These are phyloP conservation scores for Lonicera japonica DNA, from an alignment of 129 eudicot genomes.

Conservation along the genomic window DNA sequence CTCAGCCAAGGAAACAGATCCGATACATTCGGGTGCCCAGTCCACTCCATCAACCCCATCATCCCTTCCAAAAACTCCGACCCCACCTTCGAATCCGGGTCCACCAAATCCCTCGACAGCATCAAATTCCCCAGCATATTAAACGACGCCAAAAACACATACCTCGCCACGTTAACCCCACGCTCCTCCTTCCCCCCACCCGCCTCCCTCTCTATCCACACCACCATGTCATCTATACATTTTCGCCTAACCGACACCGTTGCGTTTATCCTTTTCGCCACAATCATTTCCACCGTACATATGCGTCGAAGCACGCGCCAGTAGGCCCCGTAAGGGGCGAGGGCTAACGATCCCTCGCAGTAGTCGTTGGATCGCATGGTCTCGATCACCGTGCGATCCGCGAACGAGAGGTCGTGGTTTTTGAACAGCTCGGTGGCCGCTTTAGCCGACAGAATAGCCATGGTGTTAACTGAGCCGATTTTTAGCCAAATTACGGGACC, in stretches of 20 bases:
- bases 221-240: constrained; percentile 34
- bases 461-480: constrained; percentile 49
- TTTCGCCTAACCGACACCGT: constrained; percentile 24
- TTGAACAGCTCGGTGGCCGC: constrained; percentile 56
- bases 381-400: constrained; percentile 39
- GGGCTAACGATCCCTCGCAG: constrained; percentile 36
- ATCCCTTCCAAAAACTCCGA: constrained; percentile 10
- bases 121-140: constrained; percentile 21
- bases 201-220: constrained; percentile 37
- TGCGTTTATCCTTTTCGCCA: constrained; percentile 33
- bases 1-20: constrained; percentile 11
- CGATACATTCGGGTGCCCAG: constrained; percentile 8
- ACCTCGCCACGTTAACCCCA: constrained; percentile 14
- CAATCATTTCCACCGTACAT: constrained; percentile 41
- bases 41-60: constrained; percentile 13
- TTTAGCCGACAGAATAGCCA: constrained; percentile 41
- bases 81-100: constrained; percentile 8
- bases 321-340: constrained; percentile 36
- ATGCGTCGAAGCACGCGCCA: constrained; percentile 40
- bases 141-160: constrained; percentile 11
- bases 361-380: constrained; percentile 39
- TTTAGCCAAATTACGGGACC: constrained; percentile 64
- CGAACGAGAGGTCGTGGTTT: constrained; percentile 47
- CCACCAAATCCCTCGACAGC: constrained; percentile 20
- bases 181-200: constrained; percentile 1